phyloP scores from a whole-genome alignment of 345 rosid genomes.

The Triadica sebifera region DNA sequence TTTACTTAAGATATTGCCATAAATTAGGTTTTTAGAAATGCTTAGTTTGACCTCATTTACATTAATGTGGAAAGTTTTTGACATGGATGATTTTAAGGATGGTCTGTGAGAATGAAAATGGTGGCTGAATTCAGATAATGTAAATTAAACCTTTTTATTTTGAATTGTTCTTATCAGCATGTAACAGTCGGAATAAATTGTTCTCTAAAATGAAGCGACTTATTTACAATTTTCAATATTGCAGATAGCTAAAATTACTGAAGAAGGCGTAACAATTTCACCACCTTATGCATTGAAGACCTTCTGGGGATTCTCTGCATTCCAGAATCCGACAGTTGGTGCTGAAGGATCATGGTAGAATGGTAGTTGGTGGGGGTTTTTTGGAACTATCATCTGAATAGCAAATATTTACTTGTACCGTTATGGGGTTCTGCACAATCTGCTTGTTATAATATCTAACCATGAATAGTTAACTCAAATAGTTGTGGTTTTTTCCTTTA shows the following conservation, averaged over 20 bases:
- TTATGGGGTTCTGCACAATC: neutral
- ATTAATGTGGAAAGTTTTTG: neutral
- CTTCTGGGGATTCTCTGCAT: slow-evolving; percentile 81
- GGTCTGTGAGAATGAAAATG: neutral
- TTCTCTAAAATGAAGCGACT: neutral
- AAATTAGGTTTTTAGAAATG: too few species aligned
- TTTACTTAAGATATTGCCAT: too few species aligned
- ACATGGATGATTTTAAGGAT: neutral
- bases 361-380: neutral
- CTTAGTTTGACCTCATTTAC: neutral
- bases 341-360: slow-evolving; percentile 92
- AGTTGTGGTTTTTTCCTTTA: neutral
- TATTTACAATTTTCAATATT: slow-evolving; percentile 9
- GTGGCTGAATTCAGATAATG: neutral
- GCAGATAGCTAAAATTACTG: slow-evolving; percentile 92
- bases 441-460: neutral
- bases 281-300: slow-evolving; percentile 93
- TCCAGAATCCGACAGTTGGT: slow-evolving; percentile 72
- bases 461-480: slow-evolving; percentile 3
- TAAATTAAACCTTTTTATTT: neutral
- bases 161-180: neutral
- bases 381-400: neutral
- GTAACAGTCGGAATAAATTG: neutral
- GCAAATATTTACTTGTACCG: neutral
- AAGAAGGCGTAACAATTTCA: slow-evolving; percentile 75